Base-by-base conservation (phyloP, 169 alveolate genomes). In the Cryptosporidium xiaoi region DNA sequence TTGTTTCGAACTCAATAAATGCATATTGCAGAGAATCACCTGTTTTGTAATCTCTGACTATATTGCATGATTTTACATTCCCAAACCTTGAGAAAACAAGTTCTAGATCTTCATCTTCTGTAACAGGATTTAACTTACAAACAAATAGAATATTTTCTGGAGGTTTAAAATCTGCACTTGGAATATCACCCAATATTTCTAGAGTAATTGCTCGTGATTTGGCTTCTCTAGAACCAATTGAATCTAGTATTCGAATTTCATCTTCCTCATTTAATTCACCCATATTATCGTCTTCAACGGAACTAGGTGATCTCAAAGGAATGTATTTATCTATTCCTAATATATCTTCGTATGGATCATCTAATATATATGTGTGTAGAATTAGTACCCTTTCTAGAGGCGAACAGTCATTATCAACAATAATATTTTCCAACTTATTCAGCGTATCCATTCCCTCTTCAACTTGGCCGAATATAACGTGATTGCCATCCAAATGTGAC, bases 101-200 rank as follows among this genome's bases (percentile, higher is more conserved):
- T 83, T 96, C 97, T n/a, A 99, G 92, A 93, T 99, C 99, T 8
- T 95, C 97, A 40, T 97, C 99, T 82, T 97, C 96, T 1, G 99
- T 98, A 13, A 96, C 96, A 0, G 99, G 99, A 84, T 99, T 98
- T 82, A 99, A 91, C 92, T 97, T 96, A 68, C 99, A 98, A 18
- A 99, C 98, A 92, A 98, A 99, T 6, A 98, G 94, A 33, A 97
- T 98, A 82, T 97, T 97, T 71, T 98, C 98, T 18, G 99, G 99
- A 12, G 99, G 99, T 65, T 96, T 96, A 56, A 96, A 93, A 82
- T 98, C 99, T 33, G 99, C 99, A 92, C 97, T 99, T 7, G 99
- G 99, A 15, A 98, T 91, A 90, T 98, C 99, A 20, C 99, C 99
- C 44, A 98, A 87, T 64, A 98, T 95, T 92, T 97, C 99, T 82